Percentiles rank a stretch among this genome's conserved stretches.
Evolutionary conservation across 306 rosid genomes (phyloP).

Genomic region (Morella rubra): DNA sequence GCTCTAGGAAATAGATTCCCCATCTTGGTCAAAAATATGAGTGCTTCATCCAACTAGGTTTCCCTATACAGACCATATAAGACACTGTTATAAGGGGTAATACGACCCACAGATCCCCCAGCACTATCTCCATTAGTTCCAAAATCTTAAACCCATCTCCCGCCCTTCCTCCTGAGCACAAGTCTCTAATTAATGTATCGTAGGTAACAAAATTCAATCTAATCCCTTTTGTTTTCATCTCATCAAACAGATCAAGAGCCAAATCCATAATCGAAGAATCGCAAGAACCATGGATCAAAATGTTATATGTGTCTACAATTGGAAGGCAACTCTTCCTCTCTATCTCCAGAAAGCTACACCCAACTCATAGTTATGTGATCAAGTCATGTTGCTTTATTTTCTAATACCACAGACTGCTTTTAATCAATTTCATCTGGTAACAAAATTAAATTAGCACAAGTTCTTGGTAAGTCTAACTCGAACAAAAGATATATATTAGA

Average conservation of each 20-base stretch:
- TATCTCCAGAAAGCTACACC: no score
- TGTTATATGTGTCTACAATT: no score
- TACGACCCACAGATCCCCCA: slow-evolving; percentile 45
- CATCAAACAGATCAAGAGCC: slow-evolving; percentile 68
- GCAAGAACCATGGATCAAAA: no score
- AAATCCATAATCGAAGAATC: slow-evolving; percentile 43
- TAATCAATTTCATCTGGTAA: no score
- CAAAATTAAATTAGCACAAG: no score
- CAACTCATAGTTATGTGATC: no score
- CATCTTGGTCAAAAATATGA: slow-evolving; percentile 51
- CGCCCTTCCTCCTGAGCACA: slow-evolving; percentile 59
- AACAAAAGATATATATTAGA: no score
- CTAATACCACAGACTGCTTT: no score
- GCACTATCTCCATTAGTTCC: slow-evolving; percentile 49
- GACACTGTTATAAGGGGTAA: slow-evolving; percentile 70
- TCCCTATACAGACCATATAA: slow-evolving; percentile 66
- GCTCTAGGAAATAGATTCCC: slow-evolving; percentile 61
- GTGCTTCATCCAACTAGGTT: slow-evolving; percentile 47
- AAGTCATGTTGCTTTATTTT: no score
- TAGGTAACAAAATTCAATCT: slow-evolving; percentile 51
- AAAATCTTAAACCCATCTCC: slow-evolving; percentile 57
- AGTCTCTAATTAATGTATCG: slow-evolving; percentile 55
- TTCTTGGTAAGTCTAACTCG: no score
- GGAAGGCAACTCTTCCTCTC: no score
- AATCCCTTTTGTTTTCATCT: slow-evolving; percentile 71